Percentiles rank a stretch among this genome's conserved stretches.
Conservation (phyloP, 441 rosid species). For the Brassica balearica region DNA sequence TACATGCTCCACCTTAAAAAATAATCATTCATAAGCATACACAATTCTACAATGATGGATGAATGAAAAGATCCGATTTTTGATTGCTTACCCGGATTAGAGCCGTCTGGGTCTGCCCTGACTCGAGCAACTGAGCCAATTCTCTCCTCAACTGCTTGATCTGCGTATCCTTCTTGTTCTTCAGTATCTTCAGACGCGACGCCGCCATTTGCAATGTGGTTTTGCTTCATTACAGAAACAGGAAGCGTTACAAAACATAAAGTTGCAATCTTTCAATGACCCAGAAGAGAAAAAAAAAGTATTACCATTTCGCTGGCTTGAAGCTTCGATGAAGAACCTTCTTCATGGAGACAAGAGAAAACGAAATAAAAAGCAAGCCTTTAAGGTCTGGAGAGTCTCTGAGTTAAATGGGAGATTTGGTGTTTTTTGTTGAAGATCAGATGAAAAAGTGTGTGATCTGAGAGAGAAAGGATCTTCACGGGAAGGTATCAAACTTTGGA, state of each 20-base stretch:
- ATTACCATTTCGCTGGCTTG: slow-evolving; percentile 86
- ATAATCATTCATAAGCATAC: not conserved
- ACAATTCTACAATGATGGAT: not conserved
- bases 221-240: slow-evolving; percentile 55
- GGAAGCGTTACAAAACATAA: not conserved
- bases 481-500: slow-evolving; percentile 22
- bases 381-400: slow-evolving; percentile 4
- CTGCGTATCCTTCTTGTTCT: slow-evolving; percentile 67
- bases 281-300: not conserved
- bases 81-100: slow-evolving; percentile 62
- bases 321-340: slow-evolving; percentile 73
- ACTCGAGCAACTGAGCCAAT: slow-evolving; percentile 71
- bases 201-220: slow-evolving; percentile 68
- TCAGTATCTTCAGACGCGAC: slow-evolving; percentile 75
- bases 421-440: not conserved
- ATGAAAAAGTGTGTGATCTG: slow-evolving; percentile 20
- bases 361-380: slow-evolving; percentile 8
- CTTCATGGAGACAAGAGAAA: slow-evolving; percentile 22
- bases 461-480: slow-evolving; percentile 13
- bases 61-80: not conserved
- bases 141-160: slow-evolving; percentile 79
- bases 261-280: not conserved
- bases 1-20: slow-evolving; percentile 77
- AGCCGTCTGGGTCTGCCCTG: slow-evolving; percentile 82
- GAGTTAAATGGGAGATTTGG: slow-evolving; percentile 17